These are phyloP conservation scores for Globisporangium mamillatum DNA, from an alignment of 352 stramenopile species.

Conservation along the genomic window DNA sequence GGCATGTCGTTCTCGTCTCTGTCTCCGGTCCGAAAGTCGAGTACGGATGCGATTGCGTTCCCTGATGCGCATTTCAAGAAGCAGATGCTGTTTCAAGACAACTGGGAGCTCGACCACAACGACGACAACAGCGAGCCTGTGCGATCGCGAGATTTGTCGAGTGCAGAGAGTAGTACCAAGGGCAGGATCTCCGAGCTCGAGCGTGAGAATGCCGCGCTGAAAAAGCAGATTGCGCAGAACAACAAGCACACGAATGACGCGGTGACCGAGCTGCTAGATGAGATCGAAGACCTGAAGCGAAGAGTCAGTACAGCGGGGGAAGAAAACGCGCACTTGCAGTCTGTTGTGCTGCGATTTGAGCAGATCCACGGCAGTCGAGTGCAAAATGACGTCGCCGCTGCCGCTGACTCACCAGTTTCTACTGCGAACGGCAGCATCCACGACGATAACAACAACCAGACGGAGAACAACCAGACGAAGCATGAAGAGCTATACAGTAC, in stretches of 20 bases:
- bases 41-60: constrained; percentile 2
- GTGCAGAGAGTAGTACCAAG: not conserved
- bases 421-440: constrained; percentile 4
- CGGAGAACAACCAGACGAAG: not conserved
- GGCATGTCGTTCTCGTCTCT: constrained; percentile 18
- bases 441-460: not conserved
- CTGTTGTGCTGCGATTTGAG: not conserved
- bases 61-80: constrained; percentile 6
- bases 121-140: not conserved
- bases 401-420: not conserved
- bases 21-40: constrained; percentile 15
- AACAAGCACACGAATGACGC: constrained; percentile 4
- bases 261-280: constrained; percentile 9
- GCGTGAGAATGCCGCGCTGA: constrained; percentile 13
- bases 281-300: constrained; percentile 16
- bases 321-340: constrained; percentile 8
- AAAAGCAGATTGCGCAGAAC: constrained; percentile 1
- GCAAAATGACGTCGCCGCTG: not conserved
- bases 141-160: not conserved
- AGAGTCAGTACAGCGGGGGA: not conserved
- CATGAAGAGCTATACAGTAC: not conserved
- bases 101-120: constrained; percentile 8
- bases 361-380: not conserved
- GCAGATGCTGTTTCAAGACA: constrained; percentile 11
- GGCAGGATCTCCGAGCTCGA: constrained; percentile 9